A percentile compares a stretch with the other conserved stretches of the same genome.
Evolutionary conservation across 2,329 filamentous ascomycete species (phyloP).

Genomic region (Periconia sp.): DNA sequence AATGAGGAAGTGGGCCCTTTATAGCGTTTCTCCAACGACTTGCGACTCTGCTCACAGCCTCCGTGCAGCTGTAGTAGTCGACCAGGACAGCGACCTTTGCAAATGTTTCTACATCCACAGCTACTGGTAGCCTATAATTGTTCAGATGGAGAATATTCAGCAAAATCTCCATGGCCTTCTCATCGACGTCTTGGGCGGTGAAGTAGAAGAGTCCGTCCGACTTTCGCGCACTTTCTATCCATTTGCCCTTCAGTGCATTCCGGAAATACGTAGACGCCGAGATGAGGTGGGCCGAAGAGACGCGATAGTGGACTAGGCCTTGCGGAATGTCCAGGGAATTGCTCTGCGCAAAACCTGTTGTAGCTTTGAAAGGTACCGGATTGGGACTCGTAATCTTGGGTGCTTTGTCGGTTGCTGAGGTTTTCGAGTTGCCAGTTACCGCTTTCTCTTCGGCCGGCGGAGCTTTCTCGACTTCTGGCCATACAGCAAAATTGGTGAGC

Average conservation of each 20-base stretch:
- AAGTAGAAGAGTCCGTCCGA: slow-evolving; percentile 18
- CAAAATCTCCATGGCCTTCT: slow-evolving; percentile 49
- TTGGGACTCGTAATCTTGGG: slow-evolving; percentile 1
- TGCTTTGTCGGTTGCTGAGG: slow-evolving; percentile 1
- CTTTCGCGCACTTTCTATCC: slow-evolving; percentile 4
- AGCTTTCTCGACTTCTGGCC: slow-evolving; percentile 1
- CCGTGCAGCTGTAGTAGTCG: slow-evolving; percentile 51
- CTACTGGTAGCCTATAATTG: slow-evolving; percentile 47
- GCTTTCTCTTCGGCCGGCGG: slow-evolving; percentile 1
- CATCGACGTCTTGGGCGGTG: slow-evolving; percentile 33
- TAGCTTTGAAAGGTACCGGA: too few species aligned
- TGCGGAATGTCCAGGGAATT: too few species aligned
- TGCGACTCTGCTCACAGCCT: slow-evolving; percentile 51
- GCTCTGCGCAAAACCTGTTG: not conserved
- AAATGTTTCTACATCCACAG: slow-evolving; percentile 49
- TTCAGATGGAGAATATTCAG: slow-evolving; percentile 56
- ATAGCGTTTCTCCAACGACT: slow-evolving; percentile 48
- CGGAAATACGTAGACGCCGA: slow-evolving; percentile 7
- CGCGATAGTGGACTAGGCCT: slow-evolving; percentile 9
- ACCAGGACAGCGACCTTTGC: slow-evolving; percentile 53
- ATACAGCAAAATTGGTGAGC: slow-evolving; percentile 9
- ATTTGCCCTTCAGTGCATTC: slow-evolving; percentile 4
- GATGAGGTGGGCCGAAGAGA: slow-evolving; percentile 9
- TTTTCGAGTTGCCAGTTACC: slow-evolving; percentile 2
- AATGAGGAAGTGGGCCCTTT: slow-evolving; percentile 8